phyloP scores from a whole-genome alignment of 129 eudicot genomes.

The Tagetes erecta region DNA sequence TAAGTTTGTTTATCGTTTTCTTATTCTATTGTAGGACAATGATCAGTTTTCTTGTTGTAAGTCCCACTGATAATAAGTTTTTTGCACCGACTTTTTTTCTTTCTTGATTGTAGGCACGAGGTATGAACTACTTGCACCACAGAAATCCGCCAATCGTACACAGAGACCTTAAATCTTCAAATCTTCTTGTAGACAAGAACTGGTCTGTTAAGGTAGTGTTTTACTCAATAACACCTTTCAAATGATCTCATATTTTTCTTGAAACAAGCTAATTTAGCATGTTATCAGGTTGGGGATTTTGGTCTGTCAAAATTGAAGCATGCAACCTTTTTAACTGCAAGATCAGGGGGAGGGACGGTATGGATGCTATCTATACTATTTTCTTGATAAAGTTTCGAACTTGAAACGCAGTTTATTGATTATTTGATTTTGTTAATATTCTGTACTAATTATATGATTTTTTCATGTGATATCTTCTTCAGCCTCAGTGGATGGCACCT shows the following conservation, averaged over 20 bases:
- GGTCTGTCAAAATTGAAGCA: conserved; percentile 80
- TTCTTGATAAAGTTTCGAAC: neutral
- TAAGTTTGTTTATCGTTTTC: conserved; percentile 30
- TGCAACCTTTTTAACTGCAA: conserved; percentile 74
- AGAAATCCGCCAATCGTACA: conserved; percentile 90
- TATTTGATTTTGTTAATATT: neutral
- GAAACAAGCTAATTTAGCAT: conserved; percentile 16
- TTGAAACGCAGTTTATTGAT: neutral
- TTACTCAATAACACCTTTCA: conserved; percentile 5
- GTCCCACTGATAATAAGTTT: neutral
- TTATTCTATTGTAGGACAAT: neutral
- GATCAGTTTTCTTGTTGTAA: neutral
- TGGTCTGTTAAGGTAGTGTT: conserved; percentile 83
- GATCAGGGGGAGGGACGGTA: conserved; percentile 93
- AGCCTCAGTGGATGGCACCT: conserved; percentile 99
- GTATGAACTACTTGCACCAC: conserved; percentile 94
- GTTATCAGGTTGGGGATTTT: conserved; percentile 85
- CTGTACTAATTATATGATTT: neutral
- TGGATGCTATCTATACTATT: conserved; percentile 15
- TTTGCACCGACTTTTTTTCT: neutral
- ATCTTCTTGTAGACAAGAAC: conserved; percentile 78
- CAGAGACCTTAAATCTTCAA: conserved; percentile 90
- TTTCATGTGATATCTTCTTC: conserved; percentile 35
- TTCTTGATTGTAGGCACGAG: conserved; percentile 66
- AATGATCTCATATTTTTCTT: neutral